A percentile compares a stretch with the other conserved stretches of the same genome.
These are phyloP conservation scores for Suhomyces xylopsoci DNA, from an alignment of 805 yeast genomes.

Conservation along the genomic window DNA sequence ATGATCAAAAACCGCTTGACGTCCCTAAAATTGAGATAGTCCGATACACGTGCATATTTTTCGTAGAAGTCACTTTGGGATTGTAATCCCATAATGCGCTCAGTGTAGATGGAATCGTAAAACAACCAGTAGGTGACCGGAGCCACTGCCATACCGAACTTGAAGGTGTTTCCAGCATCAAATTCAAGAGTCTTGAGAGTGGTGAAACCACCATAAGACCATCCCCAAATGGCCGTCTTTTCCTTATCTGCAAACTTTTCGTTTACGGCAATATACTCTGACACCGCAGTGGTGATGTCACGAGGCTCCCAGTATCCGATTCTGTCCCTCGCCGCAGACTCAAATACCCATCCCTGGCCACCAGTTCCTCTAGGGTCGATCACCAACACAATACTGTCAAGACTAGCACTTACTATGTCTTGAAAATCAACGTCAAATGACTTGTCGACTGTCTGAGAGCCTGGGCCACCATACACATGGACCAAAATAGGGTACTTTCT, in stretches of 20 bases:
- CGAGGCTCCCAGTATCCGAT: conserved; percentile 78
- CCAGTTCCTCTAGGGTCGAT: conserved; percentile 85
- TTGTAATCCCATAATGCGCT: conserved; percentile 89
- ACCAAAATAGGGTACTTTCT: conserved; percentile 62
- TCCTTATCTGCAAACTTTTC: conserved; percentile 50
- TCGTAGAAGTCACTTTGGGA: conserved; percentile 66
- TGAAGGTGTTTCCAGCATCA: conserved; percentile 72
- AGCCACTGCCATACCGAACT: conserved; percentile 92
- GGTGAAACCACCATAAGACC: conserved; percentile 97
- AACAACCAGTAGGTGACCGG: conserved; percentile 95
- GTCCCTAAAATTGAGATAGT: conserved; percentile 53
- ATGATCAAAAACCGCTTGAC: conserved; percentile 70
- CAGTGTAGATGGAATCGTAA: conserved; percentile 92
- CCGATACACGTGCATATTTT: conserved; percentile 48
- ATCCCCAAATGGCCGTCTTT: conserved; percentile 89
- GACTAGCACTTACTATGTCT: conserved; percentile 52
- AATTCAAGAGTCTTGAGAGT: conserved; percentile 85
- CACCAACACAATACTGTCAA: conserved; percentile 59
- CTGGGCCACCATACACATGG: conserved; percentile 79
- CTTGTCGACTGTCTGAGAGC: conserved; percentile 56
- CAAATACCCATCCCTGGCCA: conserved; percentile 68
- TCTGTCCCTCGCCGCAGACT: conserved; percentile 51
- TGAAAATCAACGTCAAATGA: conserved; percentile 52
- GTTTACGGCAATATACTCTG: conserved; percentile 46
- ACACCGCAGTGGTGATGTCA: conserved; percentile 54